Base-by-base conservation (phyloP, 2,329 filamentous ascomycete genomes). In the Pseudogymnoascus sp. region DNA sequence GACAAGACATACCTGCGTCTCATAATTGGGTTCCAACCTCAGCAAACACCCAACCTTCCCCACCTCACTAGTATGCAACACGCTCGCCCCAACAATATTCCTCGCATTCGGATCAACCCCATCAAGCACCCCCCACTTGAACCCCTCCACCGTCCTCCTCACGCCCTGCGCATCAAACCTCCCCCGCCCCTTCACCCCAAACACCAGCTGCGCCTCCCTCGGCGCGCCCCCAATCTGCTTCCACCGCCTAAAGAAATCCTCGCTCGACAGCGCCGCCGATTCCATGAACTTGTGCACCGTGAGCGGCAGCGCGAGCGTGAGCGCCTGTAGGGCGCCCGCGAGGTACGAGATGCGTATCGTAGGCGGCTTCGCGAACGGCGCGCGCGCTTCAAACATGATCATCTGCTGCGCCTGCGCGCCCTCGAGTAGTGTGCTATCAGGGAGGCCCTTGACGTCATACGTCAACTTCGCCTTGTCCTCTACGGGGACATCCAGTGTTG, bases 241-340 rank as follows among this genome's bases (percentile, higher is more conserved):
- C 94, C 94, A 99, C 60, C 95, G 83, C 80, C 95, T 97, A 83
- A 99, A 99, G 77, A 97, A 99, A 72, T 99, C 94, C 61, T 99
- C 94, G 0, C 88, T 86, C 6, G 84, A 84, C 39, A 99, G 80
- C 63, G 94, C 88, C 0, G 94, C 92, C 0, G 90, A 85, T 66
- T 97, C 92, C 92, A 97, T 97, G 72, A 96, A 99, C 74, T 97
- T 96, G 76, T 97, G 93, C 61, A 93, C 84, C 0, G 90, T 80
- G 3, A 99, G 84, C 0, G 94, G 94, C 4, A 99, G 81, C 74
- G 95, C 93, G 41, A 99, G 79, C 0, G 94, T 99, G 39, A 97
- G 80, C 1, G 91, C 93, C 75, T 99, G 94, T 63, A 99, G 78
- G 2, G 94, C 91, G 65, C 94, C 95, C 0, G 94, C 93, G 52